Evolutionary conservation across 805 yeast genomes (phyloP).

Genomic region (Metschnikowia lachancei): DNA sequence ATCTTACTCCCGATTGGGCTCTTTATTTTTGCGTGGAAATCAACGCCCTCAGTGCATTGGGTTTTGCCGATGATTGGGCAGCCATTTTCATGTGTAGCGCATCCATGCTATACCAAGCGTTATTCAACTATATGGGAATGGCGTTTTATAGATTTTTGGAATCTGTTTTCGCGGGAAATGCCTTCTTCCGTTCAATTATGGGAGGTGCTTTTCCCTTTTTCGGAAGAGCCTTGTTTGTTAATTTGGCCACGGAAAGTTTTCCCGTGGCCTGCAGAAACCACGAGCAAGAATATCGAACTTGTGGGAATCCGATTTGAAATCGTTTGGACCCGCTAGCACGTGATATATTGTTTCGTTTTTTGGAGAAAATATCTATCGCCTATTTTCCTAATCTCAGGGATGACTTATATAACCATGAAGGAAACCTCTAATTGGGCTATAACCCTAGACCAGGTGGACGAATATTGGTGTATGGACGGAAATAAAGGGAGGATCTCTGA

Average conservation of each 20-base stretch:
- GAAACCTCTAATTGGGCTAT: no score
- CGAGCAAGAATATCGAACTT: no score
- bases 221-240: slow-evolving; percentile 12
- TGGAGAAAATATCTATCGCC: no score
- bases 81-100: slow-evolving; percentile 12
- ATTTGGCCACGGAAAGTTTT: slow-evolving; percentile 8
- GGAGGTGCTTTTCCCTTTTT: slow-evolving; percentile 18
- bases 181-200: slow-evolving; percentile 12
- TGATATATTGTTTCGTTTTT: no score
- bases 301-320: no score
- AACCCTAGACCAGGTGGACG: no score
- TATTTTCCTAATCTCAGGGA: no score
- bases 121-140: slow-evolving; percentile 16
- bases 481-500: no score
- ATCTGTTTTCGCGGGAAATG: slow-evolving; percentile 15
- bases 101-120: slow-evolving; percentile 16
- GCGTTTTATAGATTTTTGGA: slow-evolving; percentile 13
- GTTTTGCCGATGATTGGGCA: slow-evolving; percentile 16
- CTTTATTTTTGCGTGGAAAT: slow-evolving; percentile 14
- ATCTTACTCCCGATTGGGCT: slow-evolving; percentile 13
- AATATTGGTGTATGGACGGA: no score
- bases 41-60: slow-evolving; percentile 14
- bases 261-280: slow-evolving; percentile 18
- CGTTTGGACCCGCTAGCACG: no score
- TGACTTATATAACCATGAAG: no score